Evolutionary conservation across 23 red algal genomes (phyloP).

Genomic region (Gracilaria domingensis): DNA sequence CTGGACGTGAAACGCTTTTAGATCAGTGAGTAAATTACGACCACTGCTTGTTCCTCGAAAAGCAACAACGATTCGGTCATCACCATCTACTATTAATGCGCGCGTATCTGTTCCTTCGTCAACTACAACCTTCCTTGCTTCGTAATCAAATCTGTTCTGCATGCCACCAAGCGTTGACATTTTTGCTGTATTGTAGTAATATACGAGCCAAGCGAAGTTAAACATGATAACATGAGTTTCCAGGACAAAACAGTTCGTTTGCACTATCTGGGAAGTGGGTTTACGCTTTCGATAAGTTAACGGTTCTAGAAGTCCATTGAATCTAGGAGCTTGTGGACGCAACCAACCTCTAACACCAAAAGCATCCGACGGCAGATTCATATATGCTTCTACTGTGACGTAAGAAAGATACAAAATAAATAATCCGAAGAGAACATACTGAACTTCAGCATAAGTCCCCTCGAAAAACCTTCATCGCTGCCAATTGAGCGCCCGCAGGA

Average conservation of each 20-base stretch:
- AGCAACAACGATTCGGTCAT: constrained; percentile 82
- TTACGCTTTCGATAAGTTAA: constrained; percentile 42
- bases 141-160: constrained; percentile 44
- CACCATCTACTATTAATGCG: constrained; percentile 64
- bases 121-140: constrained; percentile 31
- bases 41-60: constrained; percentile 79
- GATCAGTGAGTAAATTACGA: constrained; percentile 79
- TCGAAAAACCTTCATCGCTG: constrained; percentile 60
- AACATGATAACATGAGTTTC: constrained; percentile 85
- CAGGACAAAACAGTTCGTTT: constrained; percentile 83
- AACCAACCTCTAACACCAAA: constrained; percentile 73
- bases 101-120: constrained; percentile 78
- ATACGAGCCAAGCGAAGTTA: constrained; percentile 87
- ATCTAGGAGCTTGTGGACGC: constrained; percentile 55
- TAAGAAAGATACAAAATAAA: constrained; percentile 72
- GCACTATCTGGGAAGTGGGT: constrained; percentile 44
- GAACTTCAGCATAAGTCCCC: constrained; percentile 67
- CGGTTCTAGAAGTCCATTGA: constrained; percentile 50
- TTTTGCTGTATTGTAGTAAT: constrained; percentile 79
- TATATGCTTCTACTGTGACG: constrained; percentile 61
- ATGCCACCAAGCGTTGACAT: constrained; percentile 44
- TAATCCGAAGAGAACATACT: constrained; percentile 71
- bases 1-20: constrained; percentile 58
- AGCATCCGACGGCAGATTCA: constrained; percentile 80
- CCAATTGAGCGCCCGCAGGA: constrained; percentile 63